Percentiles rank a stretch among this genome's conserved stretches.
phyloP scores from a whole-genome alignment of 129 eudicot species.

The Rutidosis leptorrhynchoides region DNA sequence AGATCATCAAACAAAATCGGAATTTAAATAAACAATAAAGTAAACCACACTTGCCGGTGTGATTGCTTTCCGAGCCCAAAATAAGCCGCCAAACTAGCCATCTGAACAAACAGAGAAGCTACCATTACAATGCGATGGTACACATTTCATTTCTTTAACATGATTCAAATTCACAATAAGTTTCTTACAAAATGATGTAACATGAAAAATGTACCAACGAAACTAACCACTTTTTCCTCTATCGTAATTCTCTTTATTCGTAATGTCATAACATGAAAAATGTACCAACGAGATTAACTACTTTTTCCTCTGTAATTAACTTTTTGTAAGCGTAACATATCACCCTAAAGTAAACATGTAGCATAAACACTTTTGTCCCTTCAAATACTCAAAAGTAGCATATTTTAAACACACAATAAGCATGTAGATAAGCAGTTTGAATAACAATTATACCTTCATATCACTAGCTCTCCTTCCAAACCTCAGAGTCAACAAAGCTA shows the following conservation, averaged over 20 bases:
- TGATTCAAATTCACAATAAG: neutral
- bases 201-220: too few species aligned
- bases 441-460: slow-evolving; percentile 76
- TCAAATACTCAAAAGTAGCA: neutral
- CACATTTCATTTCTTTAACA: neutral
- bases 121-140: slow-evolving; percentile 19
- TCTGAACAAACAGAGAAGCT: slow-evolving; percentile 41
- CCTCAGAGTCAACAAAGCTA: slow-evolving; percentile 78
- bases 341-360: neutral
- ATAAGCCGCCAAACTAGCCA: slow-evolving; percentile 89
- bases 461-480: slow-evolving; percentile 99
- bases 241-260: neutral
- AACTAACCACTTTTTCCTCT: neutral
- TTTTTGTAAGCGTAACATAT: neutral
- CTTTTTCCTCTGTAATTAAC: neutral
- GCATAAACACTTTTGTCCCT: neutral
- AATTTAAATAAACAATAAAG: neutral
- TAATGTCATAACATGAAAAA: too few species aligned
- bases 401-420: too few species aligned
- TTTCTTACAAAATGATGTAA: neutral
- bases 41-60: slow-evolving; percentile 52
- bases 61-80: slow-evolving; percentile 94
- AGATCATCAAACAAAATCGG: neutral
- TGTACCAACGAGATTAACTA: neutral
- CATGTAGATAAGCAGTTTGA: too few species aligned